These are phyloP conservation scores for Xylaria castorea DNA, from an alignment of 495 filamentous ascomycete genomes.

Conservation along the genomic window DNA sequence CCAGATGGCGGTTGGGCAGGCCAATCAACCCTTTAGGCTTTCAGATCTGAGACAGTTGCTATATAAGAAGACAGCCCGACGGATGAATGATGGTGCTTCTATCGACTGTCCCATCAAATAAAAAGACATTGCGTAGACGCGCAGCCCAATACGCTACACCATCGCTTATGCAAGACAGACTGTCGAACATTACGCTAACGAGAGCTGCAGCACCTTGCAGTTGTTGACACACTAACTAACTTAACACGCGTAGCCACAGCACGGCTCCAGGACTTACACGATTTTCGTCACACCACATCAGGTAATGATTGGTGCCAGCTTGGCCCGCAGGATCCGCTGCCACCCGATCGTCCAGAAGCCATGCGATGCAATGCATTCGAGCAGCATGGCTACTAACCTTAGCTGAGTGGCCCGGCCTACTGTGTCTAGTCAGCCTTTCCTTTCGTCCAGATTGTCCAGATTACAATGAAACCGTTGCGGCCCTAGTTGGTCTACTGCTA, in stretches of 20 bases:
- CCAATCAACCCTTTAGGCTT: not conserved
- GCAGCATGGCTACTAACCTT: not conserved
- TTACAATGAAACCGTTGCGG: not conserved
- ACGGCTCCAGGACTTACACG: not conserved
- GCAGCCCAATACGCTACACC: conserved; percentile 6
- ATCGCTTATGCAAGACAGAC: conserved; percentile 2
- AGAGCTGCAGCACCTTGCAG: conserved; percentile 5
- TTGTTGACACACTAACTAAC: not conserved
- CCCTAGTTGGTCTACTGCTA: not conserved
- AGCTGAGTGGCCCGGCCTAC: not conserved
- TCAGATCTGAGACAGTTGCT: not conserved
- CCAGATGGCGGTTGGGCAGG: conserved; percentile 12
- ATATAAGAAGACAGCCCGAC: not conserved
- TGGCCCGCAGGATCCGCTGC: conserved; percentile 11
- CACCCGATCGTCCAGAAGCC: not conserved
- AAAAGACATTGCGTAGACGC: not conserved
- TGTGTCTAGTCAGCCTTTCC: not conserved
- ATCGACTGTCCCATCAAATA: not conserved
- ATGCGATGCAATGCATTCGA: not conserved
- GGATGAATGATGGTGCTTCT: not conserved
- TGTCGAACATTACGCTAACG: conserved; percentile 4
- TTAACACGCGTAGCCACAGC: conserved; percentile 4
- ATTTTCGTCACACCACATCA: conserved; percentile 21
- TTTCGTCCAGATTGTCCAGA: not conserved
- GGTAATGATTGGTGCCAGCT: conserved; percentile 27